phyloP scores from a whole-genome alignment of 2,329 filamentous ascomycete genomes.

The Cercospora zeae-maydis region DNA sequence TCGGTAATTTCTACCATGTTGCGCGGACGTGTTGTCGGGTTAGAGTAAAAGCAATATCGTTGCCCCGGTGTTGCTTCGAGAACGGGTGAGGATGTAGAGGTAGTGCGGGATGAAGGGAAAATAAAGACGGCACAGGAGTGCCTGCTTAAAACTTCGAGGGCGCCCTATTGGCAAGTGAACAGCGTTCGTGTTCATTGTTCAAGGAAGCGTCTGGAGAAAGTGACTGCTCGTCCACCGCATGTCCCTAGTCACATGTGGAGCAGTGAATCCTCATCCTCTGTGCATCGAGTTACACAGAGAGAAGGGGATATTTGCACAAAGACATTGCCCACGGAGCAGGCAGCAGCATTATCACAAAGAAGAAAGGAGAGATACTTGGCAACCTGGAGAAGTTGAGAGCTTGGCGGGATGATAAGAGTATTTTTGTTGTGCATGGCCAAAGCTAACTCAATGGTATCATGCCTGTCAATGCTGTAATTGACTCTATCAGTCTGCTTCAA shows the following conservation, averaged over 20 bases:
- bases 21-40: not conserved
- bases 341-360: not conserved
- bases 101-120: not conserved
- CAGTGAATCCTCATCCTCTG: not conserved
- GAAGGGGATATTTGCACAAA: not conserved
- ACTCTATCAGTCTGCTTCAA: constrained; percentile 7
- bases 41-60: not conserved
- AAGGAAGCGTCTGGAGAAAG: not conserved
- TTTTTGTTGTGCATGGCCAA: constrained; percentile 3
- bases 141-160: not conserved
- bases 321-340: not conserved
- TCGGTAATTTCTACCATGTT: not conserved
- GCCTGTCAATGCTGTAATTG: constrained; percentile 5
- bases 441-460: not conserved
- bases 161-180: not conserved
- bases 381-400: not conserved
- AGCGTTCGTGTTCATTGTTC: not conserved
- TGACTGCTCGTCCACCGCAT: not conserved
- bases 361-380: not conserved
- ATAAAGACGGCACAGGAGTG: not conserved
- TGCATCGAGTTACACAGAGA: no score
- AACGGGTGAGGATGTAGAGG: not conserved
- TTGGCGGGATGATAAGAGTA: not conserved
- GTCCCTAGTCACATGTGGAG: not conserved
- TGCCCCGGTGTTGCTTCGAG: not conserved